Percentiles rank a stretch among this genome's conserved stretches.
phyloP scores from a whole-genome alignment of 2,329 filamentous ascomycete genomes.

The Aureobasidium sp. region DNA sequence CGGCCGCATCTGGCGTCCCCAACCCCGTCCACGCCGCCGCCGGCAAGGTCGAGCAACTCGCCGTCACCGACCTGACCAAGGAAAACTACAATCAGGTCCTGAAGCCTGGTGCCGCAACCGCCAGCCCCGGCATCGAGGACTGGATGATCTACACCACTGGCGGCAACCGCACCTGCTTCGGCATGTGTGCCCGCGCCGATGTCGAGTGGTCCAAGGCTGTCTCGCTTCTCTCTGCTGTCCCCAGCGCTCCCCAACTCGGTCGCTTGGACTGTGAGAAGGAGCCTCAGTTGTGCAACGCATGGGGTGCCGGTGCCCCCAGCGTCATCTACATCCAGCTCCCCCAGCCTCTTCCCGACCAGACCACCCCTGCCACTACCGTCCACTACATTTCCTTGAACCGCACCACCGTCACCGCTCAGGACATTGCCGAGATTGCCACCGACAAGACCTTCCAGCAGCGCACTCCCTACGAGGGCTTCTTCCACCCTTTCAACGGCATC shows the following conservation, averaged over 20 bases:
- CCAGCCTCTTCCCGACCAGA: constrained; percentile 51
- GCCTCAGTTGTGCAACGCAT: constrained; percentile 64
- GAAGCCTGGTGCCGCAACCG: constrained; percentile 50
- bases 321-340: constrained; percentile 58
- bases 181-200: constrained; percentile 56
- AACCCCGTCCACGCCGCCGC: constrained; percentile 40
- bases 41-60: constrained; percentile 38
- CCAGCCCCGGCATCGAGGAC: constrained; percentile 55
- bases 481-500: constrained; percentile 67
- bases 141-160: constrained; percentile 70
- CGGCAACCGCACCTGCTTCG: constrained; percentile 70
- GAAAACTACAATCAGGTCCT: constrained; percentile 64
- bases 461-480: constrained; percentile 52
- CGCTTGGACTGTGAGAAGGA: constrained; percentile 66
- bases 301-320: constrained; percentile 55
- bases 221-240: constrained; percentile 49
- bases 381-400: constrained; percentile 60
- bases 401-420: constrained; percentile 56
- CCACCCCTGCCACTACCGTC: constrained; percentile 54
- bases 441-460: constrained; percentile 49
- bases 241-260: constrained; percentile 57
- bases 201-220: constrained; percentile 45
- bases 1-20: constrained; percentile 31
- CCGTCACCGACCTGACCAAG: constrained; percentile 52
- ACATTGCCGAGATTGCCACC: constrained; percentile 51